phyloP scores from a whole-genome alignment of 2,329 filamentous ascomycete genomes.

The Diaporthe sp. region DNA sequence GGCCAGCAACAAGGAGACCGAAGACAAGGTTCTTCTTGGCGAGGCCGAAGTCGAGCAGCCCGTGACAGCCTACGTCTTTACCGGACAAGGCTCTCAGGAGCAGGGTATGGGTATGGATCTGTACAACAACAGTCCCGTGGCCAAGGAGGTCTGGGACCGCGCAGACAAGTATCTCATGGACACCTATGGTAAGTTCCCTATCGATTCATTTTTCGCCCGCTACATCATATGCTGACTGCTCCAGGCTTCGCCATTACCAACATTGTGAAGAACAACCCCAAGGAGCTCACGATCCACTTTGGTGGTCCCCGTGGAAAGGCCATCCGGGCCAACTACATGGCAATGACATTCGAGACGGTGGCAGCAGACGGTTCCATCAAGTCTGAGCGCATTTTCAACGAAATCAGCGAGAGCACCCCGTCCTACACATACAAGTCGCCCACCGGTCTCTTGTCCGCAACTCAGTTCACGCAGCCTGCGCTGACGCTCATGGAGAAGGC shows the following conservation, averaged over 20 bases:
- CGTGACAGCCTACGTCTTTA: slow-evolving; percentile 97
- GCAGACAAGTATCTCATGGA: slow-evolving; percentile 98
- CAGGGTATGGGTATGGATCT: slow-evolving; percentile 99
- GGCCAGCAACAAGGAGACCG: slow-evolving; percentile 93
- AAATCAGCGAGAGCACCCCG: slow-evolving; percentile 90
- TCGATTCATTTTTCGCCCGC: neutral
- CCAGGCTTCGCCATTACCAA: slow-evolving; percentile 95
- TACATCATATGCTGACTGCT: slow-evolving; percentile 8
- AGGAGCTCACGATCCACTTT: slow-evolving; percentile 98
- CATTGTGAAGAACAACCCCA: slow-evolving; percentile 99
- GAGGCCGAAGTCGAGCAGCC: slow-evolving; percentile 99
- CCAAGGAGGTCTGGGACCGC: slow-evolving; percentile 97
- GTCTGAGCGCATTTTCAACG: slow-evolving; percentile 99
- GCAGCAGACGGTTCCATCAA: slow-evolving; percentile 92
- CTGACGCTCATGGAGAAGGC: slow-evolving; percentile 99
- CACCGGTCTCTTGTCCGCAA: slow-evolving; percentile 93
- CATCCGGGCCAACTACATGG: slow-evolving; percentile 99
- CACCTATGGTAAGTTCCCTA: slow-evolving; percentile 83
- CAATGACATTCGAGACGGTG: slow-evolving; percentile 99
- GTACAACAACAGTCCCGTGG: slow-evolving; percentile 92
- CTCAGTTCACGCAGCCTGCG: slow-evolving; percentile 98
- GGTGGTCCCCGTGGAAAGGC: slow-evolving; percentile 96
- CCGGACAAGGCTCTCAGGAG: slow-evolving; percentile 97
- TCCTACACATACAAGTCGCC: slow-evolving; percentile 98
- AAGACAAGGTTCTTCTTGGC: slow-evolving; percentile 94